These are phyloP conservation scores for Dryadomyces sulphureus DNA, from an alignment of 2,329 filamentous ascomycete genomes.

Conservation along the genomic window DNA sequence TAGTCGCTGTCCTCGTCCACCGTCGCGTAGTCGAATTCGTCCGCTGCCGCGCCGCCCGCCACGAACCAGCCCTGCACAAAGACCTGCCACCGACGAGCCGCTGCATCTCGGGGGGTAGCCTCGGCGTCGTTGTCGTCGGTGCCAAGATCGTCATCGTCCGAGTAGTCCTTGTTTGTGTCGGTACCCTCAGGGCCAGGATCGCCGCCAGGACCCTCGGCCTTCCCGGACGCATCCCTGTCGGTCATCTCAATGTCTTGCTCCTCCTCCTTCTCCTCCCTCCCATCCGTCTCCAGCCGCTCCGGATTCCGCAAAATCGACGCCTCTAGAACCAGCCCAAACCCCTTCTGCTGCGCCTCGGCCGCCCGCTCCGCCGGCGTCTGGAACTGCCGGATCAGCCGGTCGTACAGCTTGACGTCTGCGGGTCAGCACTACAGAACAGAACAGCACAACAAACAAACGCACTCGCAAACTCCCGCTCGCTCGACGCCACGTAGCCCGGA, in stretches of 20 bases:
- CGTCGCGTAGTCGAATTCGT: conserved; percentile 59
- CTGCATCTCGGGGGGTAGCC: conserved; percentile 40
- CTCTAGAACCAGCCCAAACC: conserved; percentile 66
- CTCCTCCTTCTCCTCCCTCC: neutral
- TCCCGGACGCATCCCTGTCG: neutral
- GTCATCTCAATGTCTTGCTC: neutral
- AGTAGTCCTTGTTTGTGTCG: too few relatives aligned
- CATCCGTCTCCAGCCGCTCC: conserved; percentile 6
- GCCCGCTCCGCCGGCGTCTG: conserved; percentile 61
- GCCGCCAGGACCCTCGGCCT: neutral
- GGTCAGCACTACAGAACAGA: neutral
- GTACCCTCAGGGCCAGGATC: neutral
- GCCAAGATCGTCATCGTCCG: neutral
- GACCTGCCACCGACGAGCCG: conserved; percentile 51
- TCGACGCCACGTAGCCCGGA: conserved; percentile 51
- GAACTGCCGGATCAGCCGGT: conserved; percentile 62
- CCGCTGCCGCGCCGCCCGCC: conserved; percentile 44
- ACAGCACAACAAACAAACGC: conserved; percentile 6
- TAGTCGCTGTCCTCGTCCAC: conserved; percentile 62
- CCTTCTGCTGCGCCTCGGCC: conserved; percentile 56
- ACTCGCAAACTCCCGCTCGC: conserved; percentile 42
- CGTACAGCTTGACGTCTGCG: conserved; percentile 65
- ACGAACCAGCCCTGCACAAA: conserved; percentile 65
- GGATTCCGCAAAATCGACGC: conserved; percentile 46
- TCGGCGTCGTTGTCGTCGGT: conserved; percentile 26